These are phyloP conservation scores for Serendipita sp. DNA, from an alignment of 768 basidiomycete species.

Conservation along the genomic window DNA sequence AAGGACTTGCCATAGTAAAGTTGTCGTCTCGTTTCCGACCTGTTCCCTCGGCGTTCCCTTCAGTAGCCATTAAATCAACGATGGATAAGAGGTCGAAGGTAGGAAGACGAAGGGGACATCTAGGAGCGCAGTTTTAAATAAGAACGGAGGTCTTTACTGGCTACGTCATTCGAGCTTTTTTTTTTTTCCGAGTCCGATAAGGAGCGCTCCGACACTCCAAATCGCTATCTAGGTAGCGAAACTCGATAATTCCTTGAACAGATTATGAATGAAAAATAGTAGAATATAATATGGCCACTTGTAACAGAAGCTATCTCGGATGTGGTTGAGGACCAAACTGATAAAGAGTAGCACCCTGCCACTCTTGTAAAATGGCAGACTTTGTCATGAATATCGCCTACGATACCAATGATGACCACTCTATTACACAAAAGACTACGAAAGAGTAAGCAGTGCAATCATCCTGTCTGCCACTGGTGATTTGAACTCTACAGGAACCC, in stretches of 20 bases:
- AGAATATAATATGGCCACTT: too few species aligned
- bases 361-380: background rate
- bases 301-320: too few species aligned
- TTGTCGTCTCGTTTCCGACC: background rate
- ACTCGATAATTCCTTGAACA: too few species aligned
- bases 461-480: background rate
- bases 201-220: too few species aligned
- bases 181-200: too few species aligned
- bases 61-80: background rate
- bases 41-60: constrained; percentile 8
- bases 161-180: too few species aligned
- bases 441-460: background rate
- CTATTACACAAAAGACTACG: too few species aligned
- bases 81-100: background rate
- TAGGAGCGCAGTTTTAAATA: background rate
- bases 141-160: too few species aligned
- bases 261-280: too few species aligned
- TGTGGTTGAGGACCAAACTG: too few species aligned
- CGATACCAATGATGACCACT: background rate
- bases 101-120: background rate
- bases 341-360: too few species aligned
- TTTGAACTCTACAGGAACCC: background rate
- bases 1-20: constrained; percentile 6
- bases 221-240: too few species aligned
- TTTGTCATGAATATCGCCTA: background rate